Conservation (phyloP, 495 filamentous ascomycete species). For the Hamigera avellanea region DNA sequence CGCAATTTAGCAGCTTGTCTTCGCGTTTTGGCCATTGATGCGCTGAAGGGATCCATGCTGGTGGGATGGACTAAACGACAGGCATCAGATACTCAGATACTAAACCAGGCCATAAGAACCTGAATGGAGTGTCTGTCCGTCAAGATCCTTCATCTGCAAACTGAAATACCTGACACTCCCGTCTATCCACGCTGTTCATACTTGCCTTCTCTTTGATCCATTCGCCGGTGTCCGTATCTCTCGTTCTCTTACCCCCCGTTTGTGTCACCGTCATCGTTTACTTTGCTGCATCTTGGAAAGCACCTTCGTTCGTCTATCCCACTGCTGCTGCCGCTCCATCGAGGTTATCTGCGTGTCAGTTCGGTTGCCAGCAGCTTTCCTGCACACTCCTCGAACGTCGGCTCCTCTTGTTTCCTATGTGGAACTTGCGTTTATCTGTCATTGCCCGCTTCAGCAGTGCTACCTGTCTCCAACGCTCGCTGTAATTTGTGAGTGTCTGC, state of each 20-base stretch:
- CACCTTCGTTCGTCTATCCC: too few relatives aligned
- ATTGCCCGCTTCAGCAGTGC: too few relatives aligned
- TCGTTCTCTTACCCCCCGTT: slow-evolving; percentile 1
- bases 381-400: background rate
- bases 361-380: slow-evolving; percentile 4
- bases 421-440: too few relatives aligned
- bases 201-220: too few relatives aligned
- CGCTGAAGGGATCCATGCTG: slow-evolving; percentile 25
- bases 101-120: background rate
- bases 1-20: slow-evolving; percentile 7
- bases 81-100: slow-evolving; percentile 1
- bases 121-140: background rate
- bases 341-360: too few relatives aligned
- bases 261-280: slow-evolving; percentile 8
- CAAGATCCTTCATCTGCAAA: too few relatives aligned
- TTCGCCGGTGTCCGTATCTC: background rate
- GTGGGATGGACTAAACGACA: slow-evolving; percentile 2
- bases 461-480: too few relatives aligned
- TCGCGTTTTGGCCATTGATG: slow-evolving; percentile 17
- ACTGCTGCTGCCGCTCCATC: too few relatives aligned
- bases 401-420: too few relatives aligned
- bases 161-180: too few relatives aligned
- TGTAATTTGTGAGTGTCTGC: too few relatives aligned
- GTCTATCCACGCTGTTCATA: too few relatives aligned
- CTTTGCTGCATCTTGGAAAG: background rate